Percentiles rank a stretch among this genome's conserved stretches.
phyloP scores from a whole-genome alignment of 306 rosid species.

The Prinsepia uniflora region DNA sequence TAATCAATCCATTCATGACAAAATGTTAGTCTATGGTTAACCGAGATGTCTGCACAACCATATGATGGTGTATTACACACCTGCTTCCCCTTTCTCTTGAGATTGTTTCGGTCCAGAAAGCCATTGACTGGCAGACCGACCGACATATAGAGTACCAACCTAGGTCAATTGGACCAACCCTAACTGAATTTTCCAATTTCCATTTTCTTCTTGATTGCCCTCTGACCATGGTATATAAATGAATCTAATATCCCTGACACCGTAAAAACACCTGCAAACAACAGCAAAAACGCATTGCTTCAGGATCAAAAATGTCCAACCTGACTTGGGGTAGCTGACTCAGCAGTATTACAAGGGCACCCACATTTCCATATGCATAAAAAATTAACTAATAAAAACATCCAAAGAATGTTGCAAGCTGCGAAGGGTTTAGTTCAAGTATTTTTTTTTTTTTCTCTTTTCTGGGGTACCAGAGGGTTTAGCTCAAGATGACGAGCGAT shows the following conservation, averaged over 20 bases:
- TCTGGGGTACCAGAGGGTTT: neutral
- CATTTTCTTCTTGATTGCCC: conserved; percentile 95
- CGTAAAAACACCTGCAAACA: conserved; percentile 71
- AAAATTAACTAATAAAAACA: too few species aligned
- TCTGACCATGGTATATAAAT: conserved; percentile 92
- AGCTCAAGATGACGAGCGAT: neutral
- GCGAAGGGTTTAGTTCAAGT: too few species aligned
- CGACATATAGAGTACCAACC: conserved; percentile 25
- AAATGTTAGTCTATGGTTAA: conserved; percentile 29
- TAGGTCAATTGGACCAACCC: conserved; percentile 19
- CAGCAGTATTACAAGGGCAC: neutral
- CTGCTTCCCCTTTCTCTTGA: conserved; percentile 18
- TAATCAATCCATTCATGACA: conserved; percentile 21
- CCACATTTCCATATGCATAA: neutral
- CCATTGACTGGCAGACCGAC: conserved; percentile 35
- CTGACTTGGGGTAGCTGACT: neutral
- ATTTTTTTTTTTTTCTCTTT: too few species aligned
- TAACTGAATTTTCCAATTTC: conserved; percentile 86
- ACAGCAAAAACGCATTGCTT: conserved; percentile 14
- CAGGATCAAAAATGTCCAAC: conserved; percentile 2
- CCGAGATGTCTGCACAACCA: conserved; percentile 28
- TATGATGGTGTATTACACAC: conserved; percentile 27
- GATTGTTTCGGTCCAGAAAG: conserved; percentile 35
- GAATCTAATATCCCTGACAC: conserved; percentile 97
- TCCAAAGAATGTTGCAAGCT: too few species aligned